Conservation (phyloP, 176 grass and related monocot species). For the Phoenix roebelenii region DNA sequence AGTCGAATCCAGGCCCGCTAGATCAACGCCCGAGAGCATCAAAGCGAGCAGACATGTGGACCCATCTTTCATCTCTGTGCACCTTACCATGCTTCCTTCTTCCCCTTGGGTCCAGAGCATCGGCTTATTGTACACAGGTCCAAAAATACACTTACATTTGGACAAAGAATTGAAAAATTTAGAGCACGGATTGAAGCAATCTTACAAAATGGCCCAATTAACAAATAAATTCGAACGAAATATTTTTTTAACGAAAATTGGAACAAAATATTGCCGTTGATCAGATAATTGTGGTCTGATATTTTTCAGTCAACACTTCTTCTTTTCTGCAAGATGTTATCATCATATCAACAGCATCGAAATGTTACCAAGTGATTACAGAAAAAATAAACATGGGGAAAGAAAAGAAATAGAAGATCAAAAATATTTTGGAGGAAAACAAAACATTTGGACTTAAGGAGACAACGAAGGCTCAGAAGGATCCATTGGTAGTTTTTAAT, state of each 20-base stretch:
- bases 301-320: constrained; percentile 33
- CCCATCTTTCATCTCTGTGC: constrained; percentile 41
- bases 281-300: constrained; percentile 99
- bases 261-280: constrained; percentile 10
- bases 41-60: constrained; percentile 82
- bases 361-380: too few species aligned
- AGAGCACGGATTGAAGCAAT: too few species aligned
- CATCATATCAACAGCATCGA: constrained; percentile 47
- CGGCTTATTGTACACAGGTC: constrained; percentile 72
- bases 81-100: constrained; percentile 88
- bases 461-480: constrained; percentile 64
- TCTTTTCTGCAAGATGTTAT: constrained; percentile 45
- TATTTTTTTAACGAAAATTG: too few species aligned
- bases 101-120: constrained; percentile 52
- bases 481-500: constrained; percentile 91
- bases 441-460: background rate
- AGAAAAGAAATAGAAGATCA: background rate
- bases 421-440: background rate
- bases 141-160: too few species aligned
- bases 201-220: too few species aligned
- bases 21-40: constrained; percentile 78
- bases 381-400: too few species aligned
- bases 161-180: too few species aligned
- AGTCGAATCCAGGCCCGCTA: constrained; percentile 67
- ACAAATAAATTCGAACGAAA: too few species aligned